Base-by-base conservation (phyloP, 2,329 filamentous ascomycete species). In the Ophiocordyceps polyrhachis-furcata region DNA sequence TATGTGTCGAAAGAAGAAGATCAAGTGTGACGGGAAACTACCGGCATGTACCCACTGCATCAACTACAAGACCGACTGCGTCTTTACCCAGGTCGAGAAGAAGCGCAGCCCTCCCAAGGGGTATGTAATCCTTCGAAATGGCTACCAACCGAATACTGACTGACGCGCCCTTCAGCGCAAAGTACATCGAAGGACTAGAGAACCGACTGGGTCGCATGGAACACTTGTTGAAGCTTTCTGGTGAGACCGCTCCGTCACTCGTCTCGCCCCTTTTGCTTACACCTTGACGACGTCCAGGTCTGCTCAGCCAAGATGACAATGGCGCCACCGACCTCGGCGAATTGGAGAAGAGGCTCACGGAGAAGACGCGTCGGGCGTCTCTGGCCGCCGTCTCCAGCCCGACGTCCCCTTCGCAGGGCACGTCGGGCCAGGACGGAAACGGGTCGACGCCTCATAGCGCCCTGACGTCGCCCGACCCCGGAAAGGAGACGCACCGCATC, bases 31-130 rank as follows among this genome's bases (percentile, higher is more conserved):
- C 59, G 89, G 91, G 52, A 94, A 93, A 66, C 77, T 93, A 64
- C 89, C 91, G 35, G 79, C 87, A 48, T 98, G 91, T 64, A 88
- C 85, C 8, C 91, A 96, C 64, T 98, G 89, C 62, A 82, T 83
- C 61, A 96, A 95, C 62, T 95, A 95, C 70, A 95, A 95, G 71
- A 95, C 88, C 5, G 87, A 94, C 55, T 98, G 89, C 62, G 76
- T 94, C 53, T 96, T 96, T 59, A 96, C 91, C 1, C 87, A 94
- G 60, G 88, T 96, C 35, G 91, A 98, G 68, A 98, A 98, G 78
- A 98, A 98, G 72, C 76, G 91, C 47, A 91, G 83, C 61, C 89
- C 91, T 44, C 91, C 89, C 1, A 98, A 96, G 70, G 89, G 91
- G 87, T 93, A 73, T 52, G 6, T 23, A 15, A 5, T 40, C 17